phyloP scores from a whole-genome alignment of 305 asterid genomes.

The Coffea humblotiana region DNA sequence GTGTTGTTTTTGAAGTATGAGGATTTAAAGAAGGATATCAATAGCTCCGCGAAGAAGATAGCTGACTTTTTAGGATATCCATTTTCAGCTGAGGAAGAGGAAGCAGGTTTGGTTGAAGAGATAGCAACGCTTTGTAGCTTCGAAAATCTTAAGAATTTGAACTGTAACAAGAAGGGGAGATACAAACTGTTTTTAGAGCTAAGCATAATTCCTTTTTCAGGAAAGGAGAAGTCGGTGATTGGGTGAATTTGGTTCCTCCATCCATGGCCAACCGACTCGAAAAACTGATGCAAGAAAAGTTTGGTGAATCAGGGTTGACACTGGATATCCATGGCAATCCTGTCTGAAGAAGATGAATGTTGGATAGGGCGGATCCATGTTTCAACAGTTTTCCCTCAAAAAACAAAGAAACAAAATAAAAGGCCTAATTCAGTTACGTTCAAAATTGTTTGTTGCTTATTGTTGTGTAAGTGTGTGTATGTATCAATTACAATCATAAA shows the following conservation, averaged over 20 bases:
- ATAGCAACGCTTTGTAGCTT: slow-evolving; percentile 6
- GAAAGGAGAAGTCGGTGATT: slow-evolving; percentile 7
- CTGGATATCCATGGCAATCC: no score
- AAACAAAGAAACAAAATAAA: no score
- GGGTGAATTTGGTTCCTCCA: not conserved
- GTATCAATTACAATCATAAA: no score
- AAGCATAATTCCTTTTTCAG: not conserved
- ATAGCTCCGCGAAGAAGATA: not conserved
- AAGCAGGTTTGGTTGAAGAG: slow-evolving; percentile 8
- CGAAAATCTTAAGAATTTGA: slow-evolving; percentile 5
- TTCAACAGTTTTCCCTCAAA: no score
- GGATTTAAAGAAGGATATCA: not conserved
- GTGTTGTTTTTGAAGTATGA: slow-evolving; percentile 10
- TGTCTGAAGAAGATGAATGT: no score
- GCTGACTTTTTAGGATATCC: slow-evolving; percentile 1
- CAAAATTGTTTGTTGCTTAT: no score
- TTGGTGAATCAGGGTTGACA: not conserved
- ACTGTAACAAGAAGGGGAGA: slow-evolving; percentile 1
- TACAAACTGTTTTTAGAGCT: no score
- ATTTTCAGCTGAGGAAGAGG: slow-evolving; percentile 11
- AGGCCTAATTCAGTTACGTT: no score
- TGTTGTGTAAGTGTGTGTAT: no score
- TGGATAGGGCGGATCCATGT: no score
- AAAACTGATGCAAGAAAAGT: not conserved
- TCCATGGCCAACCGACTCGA: not conserved